These are phyloP conservation scores for Casuarina cunninghamiana DNA, from an alignment of 306 rosid species.

Conservation along the genomic window DNA sequence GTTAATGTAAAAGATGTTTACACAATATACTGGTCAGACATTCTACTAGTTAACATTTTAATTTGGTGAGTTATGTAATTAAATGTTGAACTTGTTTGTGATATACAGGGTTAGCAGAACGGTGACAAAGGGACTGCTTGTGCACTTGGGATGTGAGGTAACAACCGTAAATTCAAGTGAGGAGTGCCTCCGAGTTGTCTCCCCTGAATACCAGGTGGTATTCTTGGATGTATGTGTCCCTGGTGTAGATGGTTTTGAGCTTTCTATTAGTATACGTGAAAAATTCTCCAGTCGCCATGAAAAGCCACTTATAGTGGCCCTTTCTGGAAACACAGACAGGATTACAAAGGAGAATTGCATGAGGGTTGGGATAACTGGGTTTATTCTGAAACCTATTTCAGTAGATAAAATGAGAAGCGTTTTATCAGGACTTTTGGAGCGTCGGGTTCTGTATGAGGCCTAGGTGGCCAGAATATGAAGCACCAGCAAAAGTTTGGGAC, in stretches of 20 bases:
- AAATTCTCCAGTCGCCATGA: conserved; percentile 65
- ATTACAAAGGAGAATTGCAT: conserved; percentile 72
- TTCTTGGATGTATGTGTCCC: conserved; percentile 73
- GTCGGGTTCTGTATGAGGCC: conserved; percentile 63
- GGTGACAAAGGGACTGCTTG: conserved; percentile 82
- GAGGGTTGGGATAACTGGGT: conserved; percentile 82
- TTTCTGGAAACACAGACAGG: conserved; percentile 73
- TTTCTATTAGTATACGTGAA: conserved; percentile 58
- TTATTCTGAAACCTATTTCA: conserved; percentile 77
- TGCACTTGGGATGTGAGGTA: conserved; percentile 84
- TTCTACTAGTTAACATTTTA: too few species aligned
- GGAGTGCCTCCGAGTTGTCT: conserved; percentile 63
- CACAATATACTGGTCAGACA: too few species aligned
- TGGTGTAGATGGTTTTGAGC: conserved; percentile 66
- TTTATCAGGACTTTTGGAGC: conserved; percentile 72
- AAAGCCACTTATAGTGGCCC: conserved; percentile 73
- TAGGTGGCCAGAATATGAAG: background rate
- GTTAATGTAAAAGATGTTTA: too few species aligned
- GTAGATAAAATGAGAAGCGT: conserved; percentile 86
- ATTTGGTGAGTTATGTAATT: too few species aligned
- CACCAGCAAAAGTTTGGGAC: conserved; percentile 6
- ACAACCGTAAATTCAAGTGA: conserved; percentile 61
- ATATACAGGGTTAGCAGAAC: conserved; percentile 77
- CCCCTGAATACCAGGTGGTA: conserved; percentile 69
- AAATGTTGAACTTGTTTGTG: conserved; percentile 16